Evolutionary conservation across 2,329 filamentous ascomycete species (phyloP).

Genomic region (Arthrinium puccinioides): DNA sequence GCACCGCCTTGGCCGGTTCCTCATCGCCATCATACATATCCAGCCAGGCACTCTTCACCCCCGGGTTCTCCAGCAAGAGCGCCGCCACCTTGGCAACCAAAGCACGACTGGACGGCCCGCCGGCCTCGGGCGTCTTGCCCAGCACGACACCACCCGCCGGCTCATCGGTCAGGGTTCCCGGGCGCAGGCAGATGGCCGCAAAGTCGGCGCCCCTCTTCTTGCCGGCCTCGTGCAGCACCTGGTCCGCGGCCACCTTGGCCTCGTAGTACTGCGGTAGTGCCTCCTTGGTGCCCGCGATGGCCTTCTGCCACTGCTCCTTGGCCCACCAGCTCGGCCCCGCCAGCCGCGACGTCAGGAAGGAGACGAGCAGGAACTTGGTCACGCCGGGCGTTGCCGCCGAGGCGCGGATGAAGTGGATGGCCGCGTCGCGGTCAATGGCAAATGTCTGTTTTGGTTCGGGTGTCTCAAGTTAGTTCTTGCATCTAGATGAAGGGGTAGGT

Average conservation of each 20-base stretch:
- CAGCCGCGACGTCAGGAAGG: slow-evolving; percentile 49
- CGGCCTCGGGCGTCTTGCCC: slow-evolving; percentile 32
- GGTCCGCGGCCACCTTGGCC: slow-evolving; percentile 55
- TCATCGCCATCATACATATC: slow-evolving; percentile 49
- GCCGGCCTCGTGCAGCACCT: slow-evolving; percentile 43
- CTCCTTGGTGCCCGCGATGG: slow-evolving; percentile 30
- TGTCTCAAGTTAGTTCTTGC: slow-evolving; percentile 12
- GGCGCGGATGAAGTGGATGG: slow-evolving; percentile 54
- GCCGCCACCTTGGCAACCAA: slow-evolving; percentile 54
- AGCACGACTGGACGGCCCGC: slow-evolving; percentile 41
- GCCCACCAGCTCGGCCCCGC: slow-evolving; percentile 46
- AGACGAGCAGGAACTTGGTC: slow-evolving; percentile 58
- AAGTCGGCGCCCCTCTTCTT: slow-evolving; percentile 31
- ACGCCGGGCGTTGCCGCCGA: slow-evolving; percentile 45
- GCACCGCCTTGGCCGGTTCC: slow-evolving; percentile 37
- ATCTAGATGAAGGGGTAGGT: not conserved
- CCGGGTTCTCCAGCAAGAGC: slow-evolving; percentile 42
- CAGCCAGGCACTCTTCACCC: slow-evolving; percentile 42
- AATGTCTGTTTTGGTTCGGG: slow-evolving; percentile 19
- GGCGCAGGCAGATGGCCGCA: slow-evolving; percentile 45
- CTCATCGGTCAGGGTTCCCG: slow-evolving; percentile 41
- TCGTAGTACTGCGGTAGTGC: slow-evolving; percentile 47
- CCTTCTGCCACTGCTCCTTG: slow-evolving; percentile 36
- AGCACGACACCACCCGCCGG: slow-evolving; percentile 39
- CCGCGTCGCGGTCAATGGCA: slow-evolving; percentile 44